A percentile compares a stretch with the other conserved stretches of the same genome.
phyloP scores from a whole-genome alignment of 1,284 basidiomycete species.

The Tausonia pullulans region DNA sequence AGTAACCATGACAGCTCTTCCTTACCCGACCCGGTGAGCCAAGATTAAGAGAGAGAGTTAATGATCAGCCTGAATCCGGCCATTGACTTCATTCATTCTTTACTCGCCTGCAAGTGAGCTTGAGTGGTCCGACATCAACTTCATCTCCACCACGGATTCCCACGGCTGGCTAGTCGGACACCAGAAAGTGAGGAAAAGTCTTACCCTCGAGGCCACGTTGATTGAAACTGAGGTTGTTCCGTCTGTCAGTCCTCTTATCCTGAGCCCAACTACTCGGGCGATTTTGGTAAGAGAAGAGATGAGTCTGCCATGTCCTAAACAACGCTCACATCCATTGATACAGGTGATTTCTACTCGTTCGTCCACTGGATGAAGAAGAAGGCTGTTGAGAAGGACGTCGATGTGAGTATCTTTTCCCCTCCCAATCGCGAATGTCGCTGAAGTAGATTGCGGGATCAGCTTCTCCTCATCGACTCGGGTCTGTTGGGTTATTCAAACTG shows the following conservation, averaged over 20 bases:
- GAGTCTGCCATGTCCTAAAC: too few species aligned
- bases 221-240: too few species aligned
- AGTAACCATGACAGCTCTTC: neutral
- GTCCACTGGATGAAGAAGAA: conserved; percentile 19
- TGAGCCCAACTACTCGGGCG: conserved; percentile 23
- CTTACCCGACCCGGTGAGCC: conserved; percentile 2
- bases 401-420: conserved; percentile 1
- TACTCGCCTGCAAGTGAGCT: neutral
- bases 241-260: neutral
- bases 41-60: too few species aligned
- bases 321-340: too few species aligned
- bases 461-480: conserved; percentile 25
- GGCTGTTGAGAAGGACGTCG: conserved; percentile 20
- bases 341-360: conserved; percentile 24
- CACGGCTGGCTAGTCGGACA: conserved; percentile 27
- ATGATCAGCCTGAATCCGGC: neutral
- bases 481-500: conserved; percentile 1
- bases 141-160: conserved; percentile 14
- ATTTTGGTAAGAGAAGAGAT: conserved; percentile 17
- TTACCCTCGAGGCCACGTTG: too few species aligned
- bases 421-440: too few species aligned
- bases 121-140: neutral
- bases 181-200: conserved; percentile 1
- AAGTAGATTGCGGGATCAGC: neutral
- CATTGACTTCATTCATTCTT: neutral